Percentiles rank a stretch among this genome's conserved stretches.
These are phyloP conservation scores for Paraconiothyrium brasiliense DNA, from an alignment of 2,329 filamentous ascomycete species.

Conservation along the genomic window DNA sequence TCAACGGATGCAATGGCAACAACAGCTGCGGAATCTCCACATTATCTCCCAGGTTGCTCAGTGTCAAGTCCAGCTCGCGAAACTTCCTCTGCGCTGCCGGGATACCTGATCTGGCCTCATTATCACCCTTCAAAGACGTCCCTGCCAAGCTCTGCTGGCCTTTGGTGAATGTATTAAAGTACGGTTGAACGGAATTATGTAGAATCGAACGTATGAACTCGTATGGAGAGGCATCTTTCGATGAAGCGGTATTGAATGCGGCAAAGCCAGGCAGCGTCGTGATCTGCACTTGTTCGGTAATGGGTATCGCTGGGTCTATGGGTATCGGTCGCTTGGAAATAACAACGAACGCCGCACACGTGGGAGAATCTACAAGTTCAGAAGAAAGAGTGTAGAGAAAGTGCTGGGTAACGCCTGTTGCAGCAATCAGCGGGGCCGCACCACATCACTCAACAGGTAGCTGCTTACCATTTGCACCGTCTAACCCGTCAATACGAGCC, in stretches of 20 bases:
- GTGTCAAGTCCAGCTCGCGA: slow-evolving; percentile 88
- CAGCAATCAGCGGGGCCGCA: slow-evolving; percentile 47
- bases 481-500: slow-evolving; percentile 45
- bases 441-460: slow-evolving; percentile 19
- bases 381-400: slow-evolving; percentile 83
- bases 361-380: slow-evolving; percentile 80
- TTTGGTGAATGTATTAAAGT: slow-evolving; percentile 96
- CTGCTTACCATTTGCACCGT: slow-evolving; percentile 43
- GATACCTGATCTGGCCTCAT: slow-evolving; percentile 92
- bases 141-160: slow-evolving; percentile 53
- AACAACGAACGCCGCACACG: slow-evolving; percentile 86
- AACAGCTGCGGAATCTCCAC: slow-evolving; percentile 95
- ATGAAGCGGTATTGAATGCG: slow-evolving; percentile 71
- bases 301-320: slow-evolving; percentile 82
- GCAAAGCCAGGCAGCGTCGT: slow-evolving; percentile 89
- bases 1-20: slow-evolving; percentile 85
- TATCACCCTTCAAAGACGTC: slow-evolving; percentile 78
- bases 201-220: slow-evolving; percentile 92
- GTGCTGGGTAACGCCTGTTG: slow-evolving; percentile 51
- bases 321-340: slow-evolving; percentile 89
- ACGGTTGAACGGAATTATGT: slow-evolving; percentile 89
- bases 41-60: slow-evolving; percentile 95
- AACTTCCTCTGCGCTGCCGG: slow-evolving; percentile 97
- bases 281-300: slow-evolving; percentile 89
- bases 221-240: slow-evolving; percentile 84